These are phyloP conservation scores for Xylariaceae sp. DNA, from an alignment of 2,329 filamentous ascomycete species.

Conservation along the genomic window DNA sequence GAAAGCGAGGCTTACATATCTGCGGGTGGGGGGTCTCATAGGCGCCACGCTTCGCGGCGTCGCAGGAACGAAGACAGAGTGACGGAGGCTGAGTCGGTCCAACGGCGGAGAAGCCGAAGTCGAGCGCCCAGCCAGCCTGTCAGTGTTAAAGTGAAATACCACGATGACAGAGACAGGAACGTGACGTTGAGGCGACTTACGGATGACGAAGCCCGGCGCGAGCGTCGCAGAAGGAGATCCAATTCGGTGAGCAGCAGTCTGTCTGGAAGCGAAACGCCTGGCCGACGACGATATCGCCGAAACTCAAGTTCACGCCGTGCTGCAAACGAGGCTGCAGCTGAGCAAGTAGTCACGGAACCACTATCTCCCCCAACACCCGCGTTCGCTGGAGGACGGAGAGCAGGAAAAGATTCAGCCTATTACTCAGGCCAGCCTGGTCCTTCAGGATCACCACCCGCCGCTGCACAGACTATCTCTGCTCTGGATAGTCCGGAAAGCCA, in stretches of 20 bases:
- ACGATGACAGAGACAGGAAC: conserved; percentile 56
- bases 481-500: conserved; percentile 41
- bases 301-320: conserved; percentile 42
- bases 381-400: conserved; percentile 47
- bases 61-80: conserved; percentile 41
- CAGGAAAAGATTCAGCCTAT: conserved; percentile 57
- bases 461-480: conserved; percentile 43
- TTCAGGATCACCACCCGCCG: conserved; percentile 33
- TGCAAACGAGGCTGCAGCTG: conserved; percentile 40
- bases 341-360: conserved; percentile 36
- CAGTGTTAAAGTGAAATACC: conserved; percentile 56
- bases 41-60: conserved; percentile 42
- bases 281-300: conserved; percentile 48
- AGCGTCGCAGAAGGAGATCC: conserved; percentile 35
- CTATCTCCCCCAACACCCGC: conserved; percentile 53
- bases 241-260: conserved; percentile 55
- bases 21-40: conserved; percentile 34
- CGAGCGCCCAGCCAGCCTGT: conserved; percentile 44
- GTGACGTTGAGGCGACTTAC: conserved; percentile 59
- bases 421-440: conserved; percentile 49
- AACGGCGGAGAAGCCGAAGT: conserved; percentile 33
- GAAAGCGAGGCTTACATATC: conserved; percentile 41
- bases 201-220: conserved; percentile 51
- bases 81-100: conserved; percentile 44
- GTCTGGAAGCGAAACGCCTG: conserved; percentile 51